phyloP scores from a whole-genome alignment of 768 basidiomycete genomes.

The Tulasnella sp. region DNA sequence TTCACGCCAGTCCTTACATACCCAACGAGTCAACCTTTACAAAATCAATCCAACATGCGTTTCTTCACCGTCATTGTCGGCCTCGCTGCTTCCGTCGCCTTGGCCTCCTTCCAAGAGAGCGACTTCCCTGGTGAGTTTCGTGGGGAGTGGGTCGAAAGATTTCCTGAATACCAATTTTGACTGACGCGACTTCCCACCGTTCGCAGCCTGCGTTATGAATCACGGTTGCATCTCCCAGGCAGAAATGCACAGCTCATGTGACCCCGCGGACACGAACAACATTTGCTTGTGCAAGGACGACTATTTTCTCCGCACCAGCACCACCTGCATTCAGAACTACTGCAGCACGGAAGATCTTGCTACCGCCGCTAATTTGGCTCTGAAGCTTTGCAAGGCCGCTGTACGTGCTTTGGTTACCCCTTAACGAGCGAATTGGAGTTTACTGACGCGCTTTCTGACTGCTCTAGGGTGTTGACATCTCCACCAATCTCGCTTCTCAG shows the following conservation, averaged over 20 bases:
- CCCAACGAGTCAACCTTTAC: too few relatives aligned
- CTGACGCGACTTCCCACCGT: neutral
- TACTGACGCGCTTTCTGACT: neutral
- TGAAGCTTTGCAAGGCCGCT: constrained; percentile 10
- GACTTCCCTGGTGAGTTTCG: too few relatives aligned
- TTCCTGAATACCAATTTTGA: neutral
- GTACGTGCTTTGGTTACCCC: neutral
- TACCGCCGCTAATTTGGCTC: neutral
- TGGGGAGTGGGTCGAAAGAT: too few relatives aligned
- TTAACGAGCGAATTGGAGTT: too few relatives aligned
- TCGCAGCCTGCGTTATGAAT: constrained; percentile 13
- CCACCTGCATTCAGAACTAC: neutral
- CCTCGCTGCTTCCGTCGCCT: constrained; percentile 40
- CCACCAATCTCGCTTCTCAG: neutral
- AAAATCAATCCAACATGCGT: constrained; percentile 45
- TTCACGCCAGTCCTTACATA: too few relatives aligned
- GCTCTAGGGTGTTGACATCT: constrained; percentile 8
- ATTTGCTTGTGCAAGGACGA: constrained; percentile 54
- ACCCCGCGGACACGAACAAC: constrained; percentile 41
- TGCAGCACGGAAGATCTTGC: constrained; percentile 16
- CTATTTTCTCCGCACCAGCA: constrained; percentile 1
- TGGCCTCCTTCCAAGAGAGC: constrained; percentile 36
- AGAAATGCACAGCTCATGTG: constrained; percentile 44
- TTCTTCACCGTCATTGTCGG: constrained; percentile 45
- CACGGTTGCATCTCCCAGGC: constrained; percentile 6